phyloP scores from a whole-genome alignment of 768 basidiomycete species.

The Dacryopinax spathularia region DNA sequence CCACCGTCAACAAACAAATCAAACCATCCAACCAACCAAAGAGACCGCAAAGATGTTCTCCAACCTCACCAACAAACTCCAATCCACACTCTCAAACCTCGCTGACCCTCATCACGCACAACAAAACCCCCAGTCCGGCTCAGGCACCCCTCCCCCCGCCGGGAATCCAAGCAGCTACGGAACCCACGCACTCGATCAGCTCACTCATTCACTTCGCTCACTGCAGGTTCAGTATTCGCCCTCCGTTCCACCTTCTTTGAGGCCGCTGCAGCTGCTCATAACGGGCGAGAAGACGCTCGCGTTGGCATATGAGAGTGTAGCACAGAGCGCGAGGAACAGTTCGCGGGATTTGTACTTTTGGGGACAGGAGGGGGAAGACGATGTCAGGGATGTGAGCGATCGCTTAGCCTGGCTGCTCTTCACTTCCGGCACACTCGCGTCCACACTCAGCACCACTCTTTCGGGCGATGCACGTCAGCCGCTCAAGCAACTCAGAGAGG shows the following conservation, averaged over 20 bases:
- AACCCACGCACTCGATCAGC: background rate
- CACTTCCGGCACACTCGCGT: conserved; percentile 52
- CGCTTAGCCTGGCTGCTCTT: conserved; percentile 71
- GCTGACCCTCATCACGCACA: background rate
- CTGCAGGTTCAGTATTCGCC: conserved; percentile 60
- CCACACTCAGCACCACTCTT: conserved; percentile 45
- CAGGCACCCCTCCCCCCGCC: background rate
- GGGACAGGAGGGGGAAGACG: conserved; percentile 57
- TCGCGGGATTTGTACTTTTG: conserved; percentile 79
- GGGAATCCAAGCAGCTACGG: no score
- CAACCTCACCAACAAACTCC: background rate
- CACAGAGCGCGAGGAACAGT: conserved; percentile 51
- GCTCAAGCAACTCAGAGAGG: conserved; percentile 57
- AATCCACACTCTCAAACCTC: background rate
- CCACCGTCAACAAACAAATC: no score
- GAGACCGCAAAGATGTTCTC: no score
- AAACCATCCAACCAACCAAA: no score
- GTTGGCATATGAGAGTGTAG: conserved; percentile 53
- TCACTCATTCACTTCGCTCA: conserved; percentile 46
- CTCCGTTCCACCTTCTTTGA: conserved; percentile 7
- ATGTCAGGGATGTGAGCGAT: conserved; percentile 62
- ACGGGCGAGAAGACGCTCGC: conserved; percentile 65
- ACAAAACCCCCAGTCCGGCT: background rate
- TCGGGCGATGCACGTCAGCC: conserved; percentile 38
- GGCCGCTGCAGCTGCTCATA: conserved; percentile 52